A percentile compares a stretch with the other conserved stretches of the same genome.
Evolutionary conservation across 768 basidiomycete genomes (phyloP).

Genomic region (Russula lepida): DNA sequence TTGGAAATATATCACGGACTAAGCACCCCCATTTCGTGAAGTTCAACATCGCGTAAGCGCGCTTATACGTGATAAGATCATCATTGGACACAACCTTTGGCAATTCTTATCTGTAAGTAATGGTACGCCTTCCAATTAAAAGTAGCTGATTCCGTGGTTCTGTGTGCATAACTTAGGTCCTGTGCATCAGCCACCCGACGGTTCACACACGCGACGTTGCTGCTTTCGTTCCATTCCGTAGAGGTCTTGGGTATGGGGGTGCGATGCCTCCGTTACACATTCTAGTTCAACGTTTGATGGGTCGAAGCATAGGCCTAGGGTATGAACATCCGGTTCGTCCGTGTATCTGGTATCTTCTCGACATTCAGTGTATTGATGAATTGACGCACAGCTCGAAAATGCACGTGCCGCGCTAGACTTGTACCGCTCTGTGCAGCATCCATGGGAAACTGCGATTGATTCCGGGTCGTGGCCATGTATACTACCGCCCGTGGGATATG

Average conservation of each 20-base stretch:
- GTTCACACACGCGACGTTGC: constrained; percentile 48
- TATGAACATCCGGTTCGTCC: constrained; percentile 42
- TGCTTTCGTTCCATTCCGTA: constrained; percentile 42
- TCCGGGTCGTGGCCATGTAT: constrained; percentile 40
- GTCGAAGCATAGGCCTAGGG: constrained; percentile 34
- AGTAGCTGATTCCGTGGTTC: neutral
- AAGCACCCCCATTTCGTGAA: constrained; percentile 43
- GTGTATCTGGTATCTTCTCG: neutral
- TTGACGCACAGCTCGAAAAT: constrained; percentile 34
- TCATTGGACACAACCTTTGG: constrained; percentile 52
- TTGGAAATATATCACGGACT: neutral
- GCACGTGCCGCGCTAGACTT: constrained; percentile 45
- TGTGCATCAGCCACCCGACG: constrained; percentile 44
- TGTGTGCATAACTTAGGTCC: constrained; percentile 30
- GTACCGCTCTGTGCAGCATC: constrained; percentile 42
- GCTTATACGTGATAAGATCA: constrained; percentile 39
- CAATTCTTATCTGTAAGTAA: constrained; percentile 41
- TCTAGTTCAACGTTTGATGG: constrained; percentile 41
- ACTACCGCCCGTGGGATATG: constrained; percentile 19
- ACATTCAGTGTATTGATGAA: neutral
- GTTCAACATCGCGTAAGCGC: constrained; percentile 38
- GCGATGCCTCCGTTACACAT: constrained; percentile 31
- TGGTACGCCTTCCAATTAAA: neutral
- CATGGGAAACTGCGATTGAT: constrained; percentile 39
- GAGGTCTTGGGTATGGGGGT: constrained; percentile 28